Percentiles rank a stretch among this genome's conserved stretches.
These are phyloP conservation scores for Scheffersomyces stipitis DNA, from an alignment of 805 yeast species.

Conservation along the genomic window DNA sequence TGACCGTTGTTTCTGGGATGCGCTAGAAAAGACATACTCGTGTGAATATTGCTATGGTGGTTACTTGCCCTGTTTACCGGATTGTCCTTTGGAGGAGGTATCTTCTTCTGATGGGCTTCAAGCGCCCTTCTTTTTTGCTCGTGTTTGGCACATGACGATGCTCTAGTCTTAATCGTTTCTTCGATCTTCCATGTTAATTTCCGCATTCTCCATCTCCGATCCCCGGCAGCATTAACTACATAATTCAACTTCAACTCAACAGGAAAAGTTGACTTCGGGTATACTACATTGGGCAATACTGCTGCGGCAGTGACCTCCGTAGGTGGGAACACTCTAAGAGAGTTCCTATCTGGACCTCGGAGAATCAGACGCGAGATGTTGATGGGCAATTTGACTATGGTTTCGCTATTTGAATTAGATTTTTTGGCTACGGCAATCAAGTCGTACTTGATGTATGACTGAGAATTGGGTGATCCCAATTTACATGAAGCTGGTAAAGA, in stretches of 20 bases:
- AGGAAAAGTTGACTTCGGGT: slow-evolving; percentile 84
- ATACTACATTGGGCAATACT: slow-evolving; percentile 81
- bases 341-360: slow-evolving; percentile 80
- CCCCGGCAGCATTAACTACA: slow-evolving; percentile 49
- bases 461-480: slow-evolving; percentile 52
- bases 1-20: slow-evolving; percentile 3
- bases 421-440: slow-evolving; percentile 58
- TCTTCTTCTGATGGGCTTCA: slow-evolving; percentile 36
- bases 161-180: slow-evolving; percentile 67
- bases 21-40: slow-evolving; percentile 15
- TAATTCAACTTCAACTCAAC: slow-evolving; percentile 82
- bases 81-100: slow-evolving; percentile 9
- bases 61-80: slow-evolving; percentile 8
- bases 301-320: slow-evolving; percentile 87
- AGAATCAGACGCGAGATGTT: slow-evolving; percentile 74
- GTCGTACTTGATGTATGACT: slow-evolving; percentile 66
- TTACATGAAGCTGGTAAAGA: slow-evolving; percentile 75
- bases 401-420: slow-evolving; percentile 19
- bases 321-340: slow-evolving; percentile 92
- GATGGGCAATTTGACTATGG: slow-evolving; percentile 56
- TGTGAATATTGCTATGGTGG: slow-evolving; percentile 31
- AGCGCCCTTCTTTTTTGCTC: slow-evolving; percentile 44
- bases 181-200: slow-evolving; percentile 87
- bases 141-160: slow-evolving; percentile 60
- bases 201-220: slow-evolving; percentile 87